phyloP scores from a whole-genome alignment of 257 asterid genomes.

The Forsythia suspensa region DNA sequence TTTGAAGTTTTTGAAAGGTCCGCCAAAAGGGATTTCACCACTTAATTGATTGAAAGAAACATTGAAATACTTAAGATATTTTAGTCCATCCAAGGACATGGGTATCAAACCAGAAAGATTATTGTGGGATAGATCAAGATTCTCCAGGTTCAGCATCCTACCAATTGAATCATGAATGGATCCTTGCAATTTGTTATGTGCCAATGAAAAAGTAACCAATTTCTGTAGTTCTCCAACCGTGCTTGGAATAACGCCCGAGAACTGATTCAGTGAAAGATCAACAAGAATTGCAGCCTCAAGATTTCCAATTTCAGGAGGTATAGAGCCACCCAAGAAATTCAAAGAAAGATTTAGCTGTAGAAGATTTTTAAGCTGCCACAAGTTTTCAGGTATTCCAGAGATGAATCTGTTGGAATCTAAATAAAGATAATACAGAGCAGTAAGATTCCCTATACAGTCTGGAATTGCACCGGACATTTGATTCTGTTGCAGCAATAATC shows the following conservation, averaged over 20 bases:
- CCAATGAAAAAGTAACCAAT: slow-evolving; percentile 18
- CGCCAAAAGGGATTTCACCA: slow-evolving; percentile 28
- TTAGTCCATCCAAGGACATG: slow-evolving; percentile 25
- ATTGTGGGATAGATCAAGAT: slow-evolving; percentile 32
- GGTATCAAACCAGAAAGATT: slow-evolving; percentile 32
- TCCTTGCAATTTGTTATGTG: slow-evolving; percentile 26
- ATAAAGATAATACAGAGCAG: slow-evolving; percentile 1
- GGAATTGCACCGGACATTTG: slow-evolving; percentile 32
- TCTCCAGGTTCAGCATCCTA: slow-evolving; percentile 21
- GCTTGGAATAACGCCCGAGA: slow-evolving; percentile 22
- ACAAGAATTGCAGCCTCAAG: slow-evolving; percentile 1
- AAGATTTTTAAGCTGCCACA: slow-evolving; percentile 28
- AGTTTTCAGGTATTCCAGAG: slow-evolving; percentile 21
- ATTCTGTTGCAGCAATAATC: slow-evolving; percentile 3
- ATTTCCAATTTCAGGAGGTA: slow-evolving; percentile 22
- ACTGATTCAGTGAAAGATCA: slow-evolving; percentile 25
- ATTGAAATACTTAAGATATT: slow-evolving; percentile 21
- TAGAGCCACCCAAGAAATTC: slow-evolving; percentile 20
- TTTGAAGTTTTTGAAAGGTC: slow-evolving; percentile 32
- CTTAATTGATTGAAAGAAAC: slow-evolving; percentile 32
- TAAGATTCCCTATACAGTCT: slow-evolving; percentile 20
- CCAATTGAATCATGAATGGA: slow-evolving; percentile 21
- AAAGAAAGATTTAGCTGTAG: slow-evolving; percentile 26
- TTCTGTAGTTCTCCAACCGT: slow-evolving; percentile 12
- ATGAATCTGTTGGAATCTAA: slow-evolving; percentile 19